Percentiles rank a stretch among this genome's conserved stretches.
These are phyloP conservation scores for Botryosphaeria dothidea DNA, from an alignment of 2,329 filamentous ascomycete genomes.

Conservation along the genomic window DNA sequence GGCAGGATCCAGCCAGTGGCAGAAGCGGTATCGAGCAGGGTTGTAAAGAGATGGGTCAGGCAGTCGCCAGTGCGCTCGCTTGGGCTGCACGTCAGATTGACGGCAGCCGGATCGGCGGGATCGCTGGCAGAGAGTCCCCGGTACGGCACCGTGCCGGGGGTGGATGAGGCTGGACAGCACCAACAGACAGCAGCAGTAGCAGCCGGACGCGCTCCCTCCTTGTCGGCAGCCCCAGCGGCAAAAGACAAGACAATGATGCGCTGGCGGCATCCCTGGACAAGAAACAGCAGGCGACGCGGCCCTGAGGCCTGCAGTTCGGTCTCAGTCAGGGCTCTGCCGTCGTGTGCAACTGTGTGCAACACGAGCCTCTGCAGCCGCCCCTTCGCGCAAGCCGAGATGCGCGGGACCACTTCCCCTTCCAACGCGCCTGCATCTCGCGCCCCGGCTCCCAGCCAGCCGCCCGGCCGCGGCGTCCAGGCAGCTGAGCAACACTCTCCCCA, in stretches of 20 bases:
- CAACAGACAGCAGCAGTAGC: background rate
- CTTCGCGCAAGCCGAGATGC: slow-evolving; percentile 14
- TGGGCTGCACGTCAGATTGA: slow-evolving; percentile 16
- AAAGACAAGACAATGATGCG: background rate
- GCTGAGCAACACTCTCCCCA: background rate
- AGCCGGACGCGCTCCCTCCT: background rate
- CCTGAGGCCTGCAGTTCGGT: background rate
- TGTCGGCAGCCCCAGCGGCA: background rate
- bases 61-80: slow-evolving; percentile 12
- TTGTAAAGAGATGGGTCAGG: background rate
- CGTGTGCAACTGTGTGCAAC: slow-evolving; percentile 9
- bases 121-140: slow-evolving; percentile 2
- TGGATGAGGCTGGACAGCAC: background rate
- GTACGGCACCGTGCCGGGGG: background rate
- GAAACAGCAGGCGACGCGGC: background rate
- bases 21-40: background rate
- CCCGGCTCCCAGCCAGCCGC: background rate
- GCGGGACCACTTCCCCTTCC: slow-evolving; percentile 13
- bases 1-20: background rate
- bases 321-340: background rate
- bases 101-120: slow-evolving; percentile 13
- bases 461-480: background rate
- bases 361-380: slow-evolving; percentile 2
- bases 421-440: slow-evolving; percentile 7
- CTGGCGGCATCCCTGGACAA: background rate